A percentile compares a stretch with the other conserved stretches of the same genome.
Evolutionary conservation across 257 asterid genomes (phyloP).

Genomic region (Nicotiana undulata): DNA sequence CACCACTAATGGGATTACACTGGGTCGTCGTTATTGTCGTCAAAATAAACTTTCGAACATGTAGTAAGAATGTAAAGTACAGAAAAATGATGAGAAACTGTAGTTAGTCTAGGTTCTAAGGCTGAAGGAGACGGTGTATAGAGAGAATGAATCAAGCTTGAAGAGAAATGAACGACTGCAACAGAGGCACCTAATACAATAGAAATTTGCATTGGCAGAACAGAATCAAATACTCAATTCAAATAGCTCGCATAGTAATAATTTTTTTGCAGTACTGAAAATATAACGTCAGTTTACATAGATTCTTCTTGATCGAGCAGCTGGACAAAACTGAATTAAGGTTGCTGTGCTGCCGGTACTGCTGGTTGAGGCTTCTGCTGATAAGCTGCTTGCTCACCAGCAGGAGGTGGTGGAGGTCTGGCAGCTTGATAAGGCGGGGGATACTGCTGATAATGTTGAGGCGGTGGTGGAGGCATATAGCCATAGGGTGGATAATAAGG

Average conservation of each 20-base stretch:
- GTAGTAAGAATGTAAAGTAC: neutral
- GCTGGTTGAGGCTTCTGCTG: conserved; percentile 36
- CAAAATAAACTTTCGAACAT: too few relatives aligned
- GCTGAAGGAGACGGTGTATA: too few relatives aligned
- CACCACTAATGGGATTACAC: too few relatives aligned
- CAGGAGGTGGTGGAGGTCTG: conserved; percentile 43
- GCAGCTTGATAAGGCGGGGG: conserved; percentile 41
- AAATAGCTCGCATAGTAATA: neutral
- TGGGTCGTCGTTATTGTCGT: too few relatives aligned
- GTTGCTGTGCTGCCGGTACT: conserved; percentile 24
- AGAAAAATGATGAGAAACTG: neutral
- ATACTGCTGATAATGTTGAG: conserved; percentile 43
- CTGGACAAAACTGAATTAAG: conserved; percentile 4
- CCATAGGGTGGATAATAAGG: conserved; percentile 58
- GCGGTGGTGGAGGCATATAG: conserved; percentile 61
- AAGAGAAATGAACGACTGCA: neutral
- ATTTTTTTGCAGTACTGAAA: neutral
- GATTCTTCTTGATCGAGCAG: neutral
- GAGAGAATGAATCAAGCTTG: too few relatives aligned
- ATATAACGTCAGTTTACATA: neutral
- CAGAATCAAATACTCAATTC: neutral
- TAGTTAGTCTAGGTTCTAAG: too few relatives aligned
- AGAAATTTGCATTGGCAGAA: neutral
- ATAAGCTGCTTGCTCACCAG: conserved; percentile 32
- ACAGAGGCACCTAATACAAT: neutral